phyloP scores from a whole-genome alignment of 106 monocot genomes.

The Platanthera zijinensis region DNA sequence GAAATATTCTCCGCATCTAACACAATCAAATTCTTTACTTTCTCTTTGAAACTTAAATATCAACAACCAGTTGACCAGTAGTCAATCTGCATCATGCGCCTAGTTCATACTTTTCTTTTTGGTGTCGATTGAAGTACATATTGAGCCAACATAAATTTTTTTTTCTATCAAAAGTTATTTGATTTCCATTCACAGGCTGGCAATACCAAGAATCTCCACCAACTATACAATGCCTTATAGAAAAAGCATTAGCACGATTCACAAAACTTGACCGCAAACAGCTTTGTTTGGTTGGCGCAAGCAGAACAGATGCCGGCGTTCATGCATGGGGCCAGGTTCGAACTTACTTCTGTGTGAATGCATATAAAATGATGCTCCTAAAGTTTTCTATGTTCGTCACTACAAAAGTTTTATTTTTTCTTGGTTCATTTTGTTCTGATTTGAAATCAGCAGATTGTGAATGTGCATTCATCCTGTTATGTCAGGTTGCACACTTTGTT shows the following conservation, averaged over 20 bases:
- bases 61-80: neutral
- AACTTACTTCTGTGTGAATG: neutral
- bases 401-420: neutral
- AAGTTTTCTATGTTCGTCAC: neutral
- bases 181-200: constrained; percentile 48
- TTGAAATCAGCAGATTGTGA: neutral
- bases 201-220: constrained; percentile 77
- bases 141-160: neutral
- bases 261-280: constrained; percentile 68
- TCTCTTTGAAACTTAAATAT: neutral
- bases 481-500: constrained; percentile 75
- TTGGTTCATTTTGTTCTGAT: neutral
- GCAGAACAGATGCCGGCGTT: constrained; percentile 80
- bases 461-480: neutral
- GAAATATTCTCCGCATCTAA: too few species aligned
- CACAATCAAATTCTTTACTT: neutral
- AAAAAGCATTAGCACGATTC: constrained; percentile 47
- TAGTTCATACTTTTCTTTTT: neutral
- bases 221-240: constrained; percentile 62
- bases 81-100: neutral
- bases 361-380: neutral
- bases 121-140: too few species aligned
- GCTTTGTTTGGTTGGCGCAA: constrained; percentile 60
- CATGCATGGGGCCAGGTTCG: constrained; percentile 96
- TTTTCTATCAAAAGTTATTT: neutral